Evolutionary conservation across 1,284 basidiomycete genomes (phyloP).

Genomic region (Melampsora larici-populina): DNA sequence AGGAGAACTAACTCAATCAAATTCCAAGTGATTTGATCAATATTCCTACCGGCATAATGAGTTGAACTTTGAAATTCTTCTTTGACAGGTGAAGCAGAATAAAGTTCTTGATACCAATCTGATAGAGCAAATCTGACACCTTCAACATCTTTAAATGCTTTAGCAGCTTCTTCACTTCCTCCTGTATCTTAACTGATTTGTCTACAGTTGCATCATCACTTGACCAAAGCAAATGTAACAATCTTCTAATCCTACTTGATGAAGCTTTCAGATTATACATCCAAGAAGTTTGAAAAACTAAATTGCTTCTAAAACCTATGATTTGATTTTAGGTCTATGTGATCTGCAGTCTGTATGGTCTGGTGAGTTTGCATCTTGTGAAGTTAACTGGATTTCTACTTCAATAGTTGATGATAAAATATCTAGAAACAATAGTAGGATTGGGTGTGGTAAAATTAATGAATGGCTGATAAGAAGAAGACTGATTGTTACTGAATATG

Average conservation of each 20-base stretch:
- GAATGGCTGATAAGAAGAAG: slow-evolving; percentile 40
- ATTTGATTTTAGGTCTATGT: slow-evolving; percentile 77
- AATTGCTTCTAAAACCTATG: slow-evolving; percentile 91
- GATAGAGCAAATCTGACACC: slow-evolving; percentile 81
- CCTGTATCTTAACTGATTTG: slow-evolving; percentile 55
- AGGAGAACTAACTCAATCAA: slow-evolving; percentile 74
- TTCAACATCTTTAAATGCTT: slow-evolving; percentile 65
- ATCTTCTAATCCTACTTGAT: slow-evolving; percentile 74
- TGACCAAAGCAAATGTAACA: slow-evolving; percentile 96
- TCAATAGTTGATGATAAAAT: slow-evolving; percentile 55
- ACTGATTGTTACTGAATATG: not conserved
- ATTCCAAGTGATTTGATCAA: slow-evolving; percentile 94
- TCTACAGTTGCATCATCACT: slow-evolving; percentile 85
- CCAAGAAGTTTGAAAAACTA: slow-evolving; percentile 83
- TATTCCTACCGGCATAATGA: slow-evolving; percentile 68
- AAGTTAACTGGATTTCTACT: slow-evolving; percentile 66
- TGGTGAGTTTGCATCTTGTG: slow-evolving; percentile 63
- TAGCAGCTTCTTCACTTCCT: slow-evolving; percentile 57
- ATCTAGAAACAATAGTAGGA: slow-evolving; percentile 45
- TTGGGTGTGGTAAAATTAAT: slow-evolving; percentile 36
- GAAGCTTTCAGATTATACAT: slow-evolving; percentile 70
- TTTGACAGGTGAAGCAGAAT: slow-evolving; percentile 65
- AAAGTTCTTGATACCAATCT: slow-evolving; percentile 82
- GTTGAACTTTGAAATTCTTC: slow-evolving; percentile 58
- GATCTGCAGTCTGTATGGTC: slow-evolving; percentile 67